Evolutionary conservation across 129 eudicot genomes (phyloP).

Genomic region (Arctium minus): DNA sequence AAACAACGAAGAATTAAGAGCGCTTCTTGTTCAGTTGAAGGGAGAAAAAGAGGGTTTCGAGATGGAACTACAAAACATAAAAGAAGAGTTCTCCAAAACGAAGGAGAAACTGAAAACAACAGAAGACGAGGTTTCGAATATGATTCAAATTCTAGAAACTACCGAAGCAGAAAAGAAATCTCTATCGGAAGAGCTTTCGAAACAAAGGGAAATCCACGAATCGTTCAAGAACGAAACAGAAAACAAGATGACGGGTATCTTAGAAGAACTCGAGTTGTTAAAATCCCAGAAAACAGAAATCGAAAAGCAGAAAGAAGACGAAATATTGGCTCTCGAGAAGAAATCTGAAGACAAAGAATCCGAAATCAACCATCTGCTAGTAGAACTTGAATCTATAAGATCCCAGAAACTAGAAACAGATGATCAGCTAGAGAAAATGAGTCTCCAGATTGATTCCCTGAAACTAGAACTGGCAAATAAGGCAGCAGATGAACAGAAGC

Average conservation of each 20-base stretch:
- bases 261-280: slow-evolving; percentile 42
- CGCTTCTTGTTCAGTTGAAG: slow-evolving; percentile 31
- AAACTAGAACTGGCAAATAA: neutral
- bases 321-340: slow-evolving; percentile 49
- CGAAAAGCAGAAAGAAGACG: slow-evolving; percentile 55
- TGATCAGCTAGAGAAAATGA: slow-evolving; percentile 3
- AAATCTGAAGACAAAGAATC: slow-evolving; percentile 43
- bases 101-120: slow-evolving; percentile 33
- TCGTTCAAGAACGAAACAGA: slow-evolving; percentile 48
- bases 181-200: slow-evolving; percentile 29
- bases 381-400: slow-evolving; percentile 39
- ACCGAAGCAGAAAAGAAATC: slow-evolving; percentile 40
- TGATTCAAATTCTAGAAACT: slow-evolving; percentile 22
- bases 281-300: slow-evolving; percentile 41
- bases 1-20: slow-evolving; percentile 33
- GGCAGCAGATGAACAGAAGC: neutral
- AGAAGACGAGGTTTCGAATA: slow-evolving; percentile 41
- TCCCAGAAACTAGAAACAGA: slow-evolving; percentile 45
- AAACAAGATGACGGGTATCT: slow-evolving; percentile 33
- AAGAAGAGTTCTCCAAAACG: slow-evolving; percentile 18
- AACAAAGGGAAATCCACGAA: slow-evolving; percentile 46
- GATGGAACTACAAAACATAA: slow-evolving; percentile 31
- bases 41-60: slow-evolving; percentile 43
- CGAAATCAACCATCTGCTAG: slow-evolving; percentile 35
- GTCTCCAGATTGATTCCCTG: neutral